Evolutionary conservation across 192 early-diverging fungal species (phyloP), one percentile per base, ranked within the genome.

Genomic region (Umbelopsis isabellina): DNA sequence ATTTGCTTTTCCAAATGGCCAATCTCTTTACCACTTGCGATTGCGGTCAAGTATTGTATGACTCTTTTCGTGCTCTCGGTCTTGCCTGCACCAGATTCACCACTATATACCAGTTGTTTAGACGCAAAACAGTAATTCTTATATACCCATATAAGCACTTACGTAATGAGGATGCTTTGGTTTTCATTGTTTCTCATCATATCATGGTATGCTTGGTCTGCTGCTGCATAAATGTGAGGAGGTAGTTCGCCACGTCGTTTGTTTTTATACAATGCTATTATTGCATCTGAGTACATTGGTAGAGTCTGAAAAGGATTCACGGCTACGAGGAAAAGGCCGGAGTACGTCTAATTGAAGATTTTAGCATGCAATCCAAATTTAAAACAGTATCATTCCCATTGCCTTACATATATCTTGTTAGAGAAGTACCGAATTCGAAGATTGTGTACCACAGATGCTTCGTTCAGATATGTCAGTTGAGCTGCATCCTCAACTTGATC

Each of bases 31-130:
- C 91, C 91, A 25, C 88, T 80, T 11, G 96, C 94, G 55, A 97
- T 92, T 2, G 95, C 85, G 0, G 97, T 93, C 52, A 99, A 85
- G 80, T 98, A 98, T 84, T 98, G 97, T 70, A 99, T 98, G 41
- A 98, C 95, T 70, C 95, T 97, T 71, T 99, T 99, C 8, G 97
- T 99, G 82, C 98, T 98, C 83, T 99, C 98, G 13, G 98, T 99
- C 82, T 99, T 99, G 58, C 98, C 98, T 9, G 97, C 97, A 53
- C 98, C 98, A 44, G 96, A 97, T 83, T 99, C 98, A 68, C 98
- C 98, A 30, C 91, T 94, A 65, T 45, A 23, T 21, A 65, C 44
- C 21, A 23, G 15, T 73, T 4, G 21, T 4, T 49, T 4, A 16
- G 18, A 49, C 16, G 6, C 48, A 16, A 3, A 30, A 2, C 3